Conservation (phyloP, 2,329 filamentous ascomycete genomes). For the Colletotrichum karsti region DNA sequence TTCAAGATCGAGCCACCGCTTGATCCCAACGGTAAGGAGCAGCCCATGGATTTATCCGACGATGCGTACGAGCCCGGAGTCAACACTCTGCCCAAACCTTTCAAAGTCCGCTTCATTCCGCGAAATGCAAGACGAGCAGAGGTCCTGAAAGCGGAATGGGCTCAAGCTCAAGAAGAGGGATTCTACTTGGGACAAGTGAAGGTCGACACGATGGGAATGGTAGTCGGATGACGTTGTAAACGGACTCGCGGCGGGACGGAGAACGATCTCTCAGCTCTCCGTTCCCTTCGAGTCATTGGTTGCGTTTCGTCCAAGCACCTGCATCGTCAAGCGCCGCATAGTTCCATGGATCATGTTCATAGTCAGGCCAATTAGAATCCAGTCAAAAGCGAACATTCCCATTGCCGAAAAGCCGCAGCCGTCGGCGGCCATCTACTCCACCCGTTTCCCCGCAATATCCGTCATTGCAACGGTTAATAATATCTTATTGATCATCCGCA, state of each 20-base stretch:
- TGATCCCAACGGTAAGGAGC: background rate
- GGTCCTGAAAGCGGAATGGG: background rate
- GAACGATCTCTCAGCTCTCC: background rate
- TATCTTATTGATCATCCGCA: slow-evolving; percentile 10
- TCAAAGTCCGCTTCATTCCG: background rate
- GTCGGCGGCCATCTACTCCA: background rate
- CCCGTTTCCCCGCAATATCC: background rate
- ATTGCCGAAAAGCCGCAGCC: background rate
- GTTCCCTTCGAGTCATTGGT: background rate
- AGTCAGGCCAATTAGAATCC: background rate
- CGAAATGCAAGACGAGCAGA: background rate
- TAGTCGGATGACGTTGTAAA: background rate
- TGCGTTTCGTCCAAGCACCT: background rate
- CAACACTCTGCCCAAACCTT: background rate
- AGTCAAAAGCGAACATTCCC: background rate
- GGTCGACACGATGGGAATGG: background rate
- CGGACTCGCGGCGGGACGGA: background rate
- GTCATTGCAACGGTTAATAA: background rate
- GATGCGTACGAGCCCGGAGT: background rate
- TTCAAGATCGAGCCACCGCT: slow-evolving; percentile 47
- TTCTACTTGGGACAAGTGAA: background rate
- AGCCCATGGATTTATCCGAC: background rate
- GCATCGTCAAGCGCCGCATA: background rate
- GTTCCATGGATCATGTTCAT: background rate
- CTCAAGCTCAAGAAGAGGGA: background rate